Conservation (phyloP, 2,329 filamentous ascomycete species). For the Cyphellophora attinorum region DNA sequence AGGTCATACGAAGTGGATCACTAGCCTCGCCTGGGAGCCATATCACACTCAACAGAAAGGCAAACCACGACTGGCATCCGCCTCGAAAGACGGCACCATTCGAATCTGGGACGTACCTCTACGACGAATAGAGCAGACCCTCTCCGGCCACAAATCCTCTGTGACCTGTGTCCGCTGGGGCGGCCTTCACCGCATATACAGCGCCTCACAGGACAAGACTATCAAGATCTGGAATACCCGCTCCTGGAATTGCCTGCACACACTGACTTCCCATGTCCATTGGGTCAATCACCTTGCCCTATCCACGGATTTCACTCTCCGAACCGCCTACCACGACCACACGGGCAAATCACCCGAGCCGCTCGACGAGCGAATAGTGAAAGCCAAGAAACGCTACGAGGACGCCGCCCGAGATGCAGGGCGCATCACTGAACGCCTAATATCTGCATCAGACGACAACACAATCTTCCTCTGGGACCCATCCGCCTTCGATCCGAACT, state of each 20-base stretch:
- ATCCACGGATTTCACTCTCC: constrained; percentile 81
- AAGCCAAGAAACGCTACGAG: constrained; percentile 74
- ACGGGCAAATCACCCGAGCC: constrained; percentile 58
- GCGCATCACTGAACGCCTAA: constrained; percentile 69
- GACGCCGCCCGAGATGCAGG: constrained; percentile 71
- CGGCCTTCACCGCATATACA: constrained; percentile 76
- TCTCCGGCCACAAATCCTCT: constrained; percentile 79
- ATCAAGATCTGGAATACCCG: constrained; percentile 81
- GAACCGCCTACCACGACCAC: constrained; percentile 82
- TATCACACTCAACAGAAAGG: constrained; percentile 70
- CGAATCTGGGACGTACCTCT: constrained; percentile 77
- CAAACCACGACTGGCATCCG: constrained; percentile 72
- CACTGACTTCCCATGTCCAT: constrained; percentile 73
- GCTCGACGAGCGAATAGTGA: constrained; percentile 60
- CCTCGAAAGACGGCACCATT: constrained; percentile 81
- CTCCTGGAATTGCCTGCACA: constrained; percentile 71
- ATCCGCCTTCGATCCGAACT: constrained; percentile 25
- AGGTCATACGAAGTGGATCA: constrained; percentile 85
- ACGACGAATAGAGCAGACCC: constrained; percentile 67
- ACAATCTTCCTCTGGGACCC: constrained; percentile 96
- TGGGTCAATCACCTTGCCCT: constrained; percentile 94
- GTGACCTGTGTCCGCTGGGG: constrained; percentile 93
- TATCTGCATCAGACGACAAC: constrained; percentile 89
- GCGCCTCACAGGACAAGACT: constrained; percentile 80
- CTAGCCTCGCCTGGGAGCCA: constrained; percentile 82